These are phyloP conservation scores for Triangularia setosa DNA, from an alignment of 2,329 filamentous ascomycete genomes.

Conservation along the genomic window DNA sequence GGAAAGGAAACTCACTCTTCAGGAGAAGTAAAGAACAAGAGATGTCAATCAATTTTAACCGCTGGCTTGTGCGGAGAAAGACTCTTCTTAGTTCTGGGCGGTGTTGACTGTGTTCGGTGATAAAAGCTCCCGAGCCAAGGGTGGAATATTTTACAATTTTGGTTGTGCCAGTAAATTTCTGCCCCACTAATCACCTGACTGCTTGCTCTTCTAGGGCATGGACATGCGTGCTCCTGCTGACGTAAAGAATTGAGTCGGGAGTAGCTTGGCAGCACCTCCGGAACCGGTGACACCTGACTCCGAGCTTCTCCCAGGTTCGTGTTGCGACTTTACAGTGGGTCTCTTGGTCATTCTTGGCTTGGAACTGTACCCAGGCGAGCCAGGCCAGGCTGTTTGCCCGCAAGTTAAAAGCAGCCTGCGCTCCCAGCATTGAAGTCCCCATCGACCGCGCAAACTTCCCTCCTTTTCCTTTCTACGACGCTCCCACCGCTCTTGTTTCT, in stretches of 20 bases:
- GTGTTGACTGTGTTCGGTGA: slow-evolving; percentile 30
- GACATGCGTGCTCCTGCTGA: slow-evolving; percentile 14
- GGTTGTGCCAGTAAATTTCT: slow-evolving; percentile 22
- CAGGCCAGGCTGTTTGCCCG: slow-evolving; percentile 8
- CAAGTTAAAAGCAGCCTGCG: slow-evolving; percentile 18
- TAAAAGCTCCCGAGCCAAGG: slow-evolving; percentile 24
- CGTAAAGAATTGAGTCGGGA: slow-evolving; percentile 8
- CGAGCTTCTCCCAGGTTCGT: slow-evolving; percentile 3
- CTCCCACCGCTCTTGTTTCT: neutral
- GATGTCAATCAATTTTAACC: slow-evolving; percentile 99
- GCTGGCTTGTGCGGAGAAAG: slow-evolving; percentile 96
- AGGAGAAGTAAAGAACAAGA: slow-evolving; percentile 62
- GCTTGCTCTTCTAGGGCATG: slow-evolving; percentile 23
- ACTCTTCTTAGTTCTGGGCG: slow-evolving; percentile 78
- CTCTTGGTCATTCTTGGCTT: neutral
- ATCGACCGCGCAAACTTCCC: slow-evolving; percentile 20
- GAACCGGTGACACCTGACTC: slow-evolving; percentile 15
- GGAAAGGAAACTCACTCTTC: slow-evolving; percentile 18
- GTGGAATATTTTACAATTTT: slow-evolving; percentile 27
- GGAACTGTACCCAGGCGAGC: slow-evolving; percentile 7
- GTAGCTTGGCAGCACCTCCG: neutral
- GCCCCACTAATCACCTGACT: slow-evolving; percentile 26
- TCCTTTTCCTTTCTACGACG: slow-evolving; percentile 12
- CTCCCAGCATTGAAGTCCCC: slow-evolving; percentile 14
- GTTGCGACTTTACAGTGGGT: slow-evolving; percentile 7